Evolutionary conservation across 2,329 filamentous ascomycete species (phyloP).

Genomic region (Ascochyta koolunga): DNA sequence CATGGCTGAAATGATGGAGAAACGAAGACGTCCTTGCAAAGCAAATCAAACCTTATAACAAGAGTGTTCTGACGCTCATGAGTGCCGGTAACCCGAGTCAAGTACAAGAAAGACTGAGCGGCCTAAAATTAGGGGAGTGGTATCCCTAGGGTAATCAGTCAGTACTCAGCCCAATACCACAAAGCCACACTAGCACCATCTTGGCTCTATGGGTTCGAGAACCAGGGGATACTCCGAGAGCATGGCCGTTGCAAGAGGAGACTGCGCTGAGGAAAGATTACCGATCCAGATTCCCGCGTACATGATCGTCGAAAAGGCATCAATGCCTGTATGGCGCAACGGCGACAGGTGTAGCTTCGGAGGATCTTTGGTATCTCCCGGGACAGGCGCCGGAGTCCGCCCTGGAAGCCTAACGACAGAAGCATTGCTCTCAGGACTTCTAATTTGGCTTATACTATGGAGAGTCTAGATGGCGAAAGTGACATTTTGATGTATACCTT

Average conservation of each 20-base stretch:
- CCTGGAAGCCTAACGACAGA: neutral
- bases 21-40: neutral
- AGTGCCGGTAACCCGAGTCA: neutral
- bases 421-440: neutral
- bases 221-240: neutral
- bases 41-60: neutral
- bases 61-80: neutral
- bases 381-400: neutral
- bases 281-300: neutral
- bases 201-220: neutral
- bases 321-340: slow-evolving; percentile 2
- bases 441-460: neutral
- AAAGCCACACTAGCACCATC: neutral
- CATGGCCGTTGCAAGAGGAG: neutral
- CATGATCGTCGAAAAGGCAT: neutral
- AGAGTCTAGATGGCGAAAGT: neutral
- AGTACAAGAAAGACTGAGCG: neutral
- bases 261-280: neutral
- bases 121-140: neutral
- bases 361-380: neutral
- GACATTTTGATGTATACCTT: neutral
- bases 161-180: neutral
- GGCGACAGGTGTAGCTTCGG: neutral
- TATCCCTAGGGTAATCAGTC: neutral
- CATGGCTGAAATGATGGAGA: neutral